Base-by-base conservation (phyloP, 2,329 filamentous ascomycete genomes). In the Hypoxylon sp. region DNA sequence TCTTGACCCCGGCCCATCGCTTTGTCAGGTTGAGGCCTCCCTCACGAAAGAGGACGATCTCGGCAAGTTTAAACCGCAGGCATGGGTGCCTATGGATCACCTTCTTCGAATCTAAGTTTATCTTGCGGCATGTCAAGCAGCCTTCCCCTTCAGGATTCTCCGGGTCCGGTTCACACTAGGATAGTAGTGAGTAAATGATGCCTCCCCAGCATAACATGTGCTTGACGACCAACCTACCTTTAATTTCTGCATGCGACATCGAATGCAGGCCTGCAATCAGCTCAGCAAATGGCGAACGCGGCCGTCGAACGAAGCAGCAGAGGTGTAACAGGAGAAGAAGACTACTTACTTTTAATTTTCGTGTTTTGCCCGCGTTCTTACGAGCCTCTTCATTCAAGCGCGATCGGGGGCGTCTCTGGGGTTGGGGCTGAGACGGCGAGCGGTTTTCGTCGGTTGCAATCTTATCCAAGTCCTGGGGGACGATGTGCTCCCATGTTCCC, bases 21-120 rank as follows among this genome's bases (percentile, higher is more conserved):
- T 72, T 66, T 0, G 85, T 87, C 27, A 86, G 77, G 1, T 77
- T 72, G 13, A 86, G 77, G 1, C 83, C 83, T 3, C 82, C 81
- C 1, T 74, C 73, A n/a, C 85, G 84, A 66, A 80, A 83, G 3
- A 85, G 73, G 0, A 76, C 70, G 14, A 82, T 76, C 7, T 83
- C 79, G 25, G 78, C 80, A 10, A 87, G 75, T 68, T 82, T 84
- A 69, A 77, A 80, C 11, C 85, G 81, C 13, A 79, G 73, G 62
- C 85, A 88, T 0, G 80, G 79, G 3, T 83, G 73, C 25, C 78
- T 76, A 60, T 86, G 85, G 4, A 86, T 81, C 1, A 83, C 82
- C 68, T 85, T 87, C 42, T 81, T 82, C 0, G 84, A 85, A 0
- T 77, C 78, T 30, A 73, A 76, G 10, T 78, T 76, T 2, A 84